phyloP scores from a whole-genome alignment of 2,329 filamentous ascomycete genomes.

The Pseudocercospora musae region DNA sequence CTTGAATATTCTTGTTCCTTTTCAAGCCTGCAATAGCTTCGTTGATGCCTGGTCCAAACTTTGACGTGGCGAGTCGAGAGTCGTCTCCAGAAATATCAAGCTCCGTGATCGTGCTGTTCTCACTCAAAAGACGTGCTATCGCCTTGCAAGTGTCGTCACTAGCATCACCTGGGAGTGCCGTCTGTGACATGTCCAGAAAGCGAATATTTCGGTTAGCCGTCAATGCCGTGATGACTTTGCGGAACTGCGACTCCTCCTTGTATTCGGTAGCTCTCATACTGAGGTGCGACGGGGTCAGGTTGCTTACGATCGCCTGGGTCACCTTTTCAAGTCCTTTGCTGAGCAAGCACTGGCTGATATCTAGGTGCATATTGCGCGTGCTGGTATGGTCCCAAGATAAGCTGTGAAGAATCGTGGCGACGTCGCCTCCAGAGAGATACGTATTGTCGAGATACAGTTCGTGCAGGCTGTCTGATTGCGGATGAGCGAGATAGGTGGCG shows the following conservation, averaged over 20 bases:
- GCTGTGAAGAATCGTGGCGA: conserved; percentile 62
- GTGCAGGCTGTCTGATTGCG: conserved; percentile 56
- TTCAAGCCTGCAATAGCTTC: conserved; percentile 63
- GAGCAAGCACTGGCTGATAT: conserved; percentile 63
- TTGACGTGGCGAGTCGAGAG: conserved; percentile 66
- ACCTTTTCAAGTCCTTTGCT: conserved; percentile 52
- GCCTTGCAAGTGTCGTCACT: conserved; percentile 64
- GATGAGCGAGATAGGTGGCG: conserved; percentile 54
- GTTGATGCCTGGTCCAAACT: conserved; percentile 67
- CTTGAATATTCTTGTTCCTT: conserved; percentile 59
- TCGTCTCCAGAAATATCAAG: conserved; percentile 70
- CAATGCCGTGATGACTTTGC: conserved; percentile 60
- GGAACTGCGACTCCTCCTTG: conserved; percentile 61
- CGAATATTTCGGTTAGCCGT: conserved; percentile 60
- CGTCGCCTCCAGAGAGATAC: conserved; percentile 61
- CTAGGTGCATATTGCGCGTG: conserved; percentile 59
- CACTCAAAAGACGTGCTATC: conserved; percentile 61
- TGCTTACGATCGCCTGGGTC: conserved; percentile 50
- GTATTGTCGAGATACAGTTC: conserved; percentile 65
- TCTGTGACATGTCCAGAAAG: conserved; percentile 66
- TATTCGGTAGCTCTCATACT: conserved; percentile 69
- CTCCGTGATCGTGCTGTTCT: conserved; percentile 64
- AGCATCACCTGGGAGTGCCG: conserved; percentile 66
- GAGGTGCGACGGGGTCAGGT: conserved; percentile 59
- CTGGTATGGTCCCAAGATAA: conserved; percentile 49